These are phyloP conservation scores for Dendrocalamus sinicus DNA, from an alignment of 176 grass and related monocot genomes.

Conservation along the genomic window DNA sequence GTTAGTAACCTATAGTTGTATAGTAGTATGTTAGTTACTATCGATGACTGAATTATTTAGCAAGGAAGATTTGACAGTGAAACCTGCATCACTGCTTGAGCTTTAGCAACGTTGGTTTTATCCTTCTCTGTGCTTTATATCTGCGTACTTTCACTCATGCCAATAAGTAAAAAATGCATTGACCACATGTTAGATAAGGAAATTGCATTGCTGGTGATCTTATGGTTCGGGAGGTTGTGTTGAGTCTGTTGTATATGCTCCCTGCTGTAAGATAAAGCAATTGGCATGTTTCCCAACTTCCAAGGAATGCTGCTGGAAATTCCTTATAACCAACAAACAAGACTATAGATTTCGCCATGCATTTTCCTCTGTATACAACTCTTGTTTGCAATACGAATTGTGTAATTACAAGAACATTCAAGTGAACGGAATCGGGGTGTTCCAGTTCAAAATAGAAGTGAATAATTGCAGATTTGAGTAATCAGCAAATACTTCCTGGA, in stretches of 20 bases:
- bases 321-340: background rate
- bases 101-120: background rate
- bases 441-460: too few relatives aligned
- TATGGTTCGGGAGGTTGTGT: background rate
- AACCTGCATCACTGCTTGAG: slow-evolving; percentile 1
- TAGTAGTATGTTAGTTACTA: background rate
- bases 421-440: background rate
- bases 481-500: background rate
- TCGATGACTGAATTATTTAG: slow-evolving; percentile 31
- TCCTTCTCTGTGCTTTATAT: slow-evolving; percentile 1
- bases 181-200: background rate
- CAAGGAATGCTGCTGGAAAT: background rate
- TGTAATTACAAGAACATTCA: background rate
- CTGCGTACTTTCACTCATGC: background rate
- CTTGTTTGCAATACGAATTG: background rate
- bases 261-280: background rate
- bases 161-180: background rate
- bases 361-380: background rate
- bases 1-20: background rate
- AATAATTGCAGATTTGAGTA: background rate
- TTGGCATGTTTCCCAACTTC: background rate
- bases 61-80: background rate
- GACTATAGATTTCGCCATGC: background rate
- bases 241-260: background rate
- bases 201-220: background rate